phyloP scores from a whole-genome alignment of 1,284 basidiomycete genomes.

The Boletus semigastroideus region DNA sequence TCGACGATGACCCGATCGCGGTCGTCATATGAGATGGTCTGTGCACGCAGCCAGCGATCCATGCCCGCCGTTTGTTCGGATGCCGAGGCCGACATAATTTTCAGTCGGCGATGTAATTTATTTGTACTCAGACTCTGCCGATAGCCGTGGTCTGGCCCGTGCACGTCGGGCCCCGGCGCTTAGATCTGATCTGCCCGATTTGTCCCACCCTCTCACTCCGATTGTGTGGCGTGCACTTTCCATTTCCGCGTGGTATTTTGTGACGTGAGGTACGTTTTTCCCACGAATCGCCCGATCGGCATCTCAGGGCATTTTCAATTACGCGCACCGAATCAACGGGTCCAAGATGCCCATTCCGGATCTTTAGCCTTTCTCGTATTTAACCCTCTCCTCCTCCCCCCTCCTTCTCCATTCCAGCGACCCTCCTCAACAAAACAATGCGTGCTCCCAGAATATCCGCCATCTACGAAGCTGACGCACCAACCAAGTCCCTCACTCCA shows the following conservation, averaged over 20 bases:
- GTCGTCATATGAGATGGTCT: slow-evolving; percentile 62
- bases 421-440: slow-evolving; percentile 31
- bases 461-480: slow-evolving; percentile 31
- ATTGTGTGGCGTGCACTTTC: slow-evolving; percentile 33
- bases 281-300: slow-evolving; percentile 26
- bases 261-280: slow-evolving; percentile 17
- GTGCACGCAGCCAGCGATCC: slow-evolving; percentile 66
- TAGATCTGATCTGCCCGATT: slow-evolving; percentile 29
- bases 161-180: slow-evolving; percentile 24
- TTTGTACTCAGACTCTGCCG: slow-evolving; percentile 9
- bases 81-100: background rate
- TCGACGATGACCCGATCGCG: slow-evolving; percentile 59
- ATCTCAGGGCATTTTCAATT: slow-evolving; percentile 37
- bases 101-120: slow-evolving; percentile 4
- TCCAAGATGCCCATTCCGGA: slow-evolving; percentile 37
- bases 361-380: slow-evolving; percentile 38
- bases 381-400: slow-evolving; percentile 19
- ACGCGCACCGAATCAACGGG: slow-evolving; percentile 38
- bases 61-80: slow-evolving; percentile 4
- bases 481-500: slow-evolving; percentile 58
- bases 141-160: slow-evolving; percentile 16
- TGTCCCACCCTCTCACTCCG: slow-evolving; percentile 33
- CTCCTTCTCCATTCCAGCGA: slow-evolving; percentile 20
- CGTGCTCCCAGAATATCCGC: slow-evolving; percentile 24
- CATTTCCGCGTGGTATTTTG: slow-evolving; percentile 33